These are phyloP conservation scores for Neckera pumila DNA, from an alignment of 225 moss, liverwort and hornwort genomes.

Conservation along the genomic window DNA sequence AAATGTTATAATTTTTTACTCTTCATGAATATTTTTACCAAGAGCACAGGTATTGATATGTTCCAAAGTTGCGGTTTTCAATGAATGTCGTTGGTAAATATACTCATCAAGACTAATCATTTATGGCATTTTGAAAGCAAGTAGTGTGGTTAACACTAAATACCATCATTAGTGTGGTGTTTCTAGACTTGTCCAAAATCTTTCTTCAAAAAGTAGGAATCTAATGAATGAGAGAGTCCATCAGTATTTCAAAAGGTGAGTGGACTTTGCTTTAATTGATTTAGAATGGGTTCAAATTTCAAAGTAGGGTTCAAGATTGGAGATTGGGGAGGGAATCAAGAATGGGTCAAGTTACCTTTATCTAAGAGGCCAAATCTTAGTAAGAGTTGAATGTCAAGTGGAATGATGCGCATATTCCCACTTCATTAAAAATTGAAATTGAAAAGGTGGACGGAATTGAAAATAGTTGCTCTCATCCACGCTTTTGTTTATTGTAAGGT, in stretches of 20 bases:
- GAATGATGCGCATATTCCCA: background rate
- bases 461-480: background rate
- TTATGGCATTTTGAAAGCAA: too few relatives aligned
- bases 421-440: background rate
- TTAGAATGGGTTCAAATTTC: too few relatives aligned
- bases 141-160: too few relatives aligned
- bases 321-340: too few relatives aligned
- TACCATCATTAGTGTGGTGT: too few relatives aligned
- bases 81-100: too few relatives aligned
- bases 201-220: accelerated
- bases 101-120: too few relatives aligned
- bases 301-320: background rate
- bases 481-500: background rate
- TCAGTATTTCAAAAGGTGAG: background rate
- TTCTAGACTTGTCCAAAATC: background rate
- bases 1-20: too few relatives aligned
- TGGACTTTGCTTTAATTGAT: background rate
- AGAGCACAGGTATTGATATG: too few relatives aligned
- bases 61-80: too few relatives aligned
- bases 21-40: too few relatives aligned
- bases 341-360: too few relatives aligned
- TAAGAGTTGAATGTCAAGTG: background rate
- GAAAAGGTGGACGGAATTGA: accelerated
- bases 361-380: background rate
- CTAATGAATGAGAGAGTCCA: accelerated